These are phyloP conservation scores for Sclerotinia spermophila DNA, from an alignment of 2,329 filamentous ascomycete genomes.

Conservation along the genomic window DNA sequence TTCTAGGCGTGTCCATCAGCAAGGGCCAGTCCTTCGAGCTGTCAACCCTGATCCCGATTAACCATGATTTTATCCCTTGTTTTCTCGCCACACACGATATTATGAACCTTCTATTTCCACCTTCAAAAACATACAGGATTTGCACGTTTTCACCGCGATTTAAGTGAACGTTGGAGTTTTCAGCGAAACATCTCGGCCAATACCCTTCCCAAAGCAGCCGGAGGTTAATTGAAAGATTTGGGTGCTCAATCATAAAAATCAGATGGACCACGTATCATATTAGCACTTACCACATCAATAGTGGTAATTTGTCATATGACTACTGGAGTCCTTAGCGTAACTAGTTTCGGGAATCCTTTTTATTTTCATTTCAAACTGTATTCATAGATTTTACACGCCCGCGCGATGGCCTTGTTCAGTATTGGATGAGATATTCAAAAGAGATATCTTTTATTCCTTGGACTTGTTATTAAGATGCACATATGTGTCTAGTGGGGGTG, in stretches of 20 bases:
- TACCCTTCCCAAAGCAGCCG: constrained; percentile 9
- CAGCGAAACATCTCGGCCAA: constrained; percentile 14
- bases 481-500: not conserved
- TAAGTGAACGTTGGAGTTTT: constrained; percentile 19
- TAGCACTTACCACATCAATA: not conserved
- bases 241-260: not conserved
- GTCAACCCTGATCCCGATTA: constrained; percentile 52
- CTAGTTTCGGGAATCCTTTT: not conserved
- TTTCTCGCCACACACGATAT: constrained; percentile 18
- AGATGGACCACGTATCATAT: not conserved
- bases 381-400: constrained; percentile 19
- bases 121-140: constrained; percentile 15
- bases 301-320: not conserved
- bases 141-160: constrained; percentile 17
- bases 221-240: constrained; percentile 9
- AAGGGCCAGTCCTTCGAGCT: constrained; percentile 52
- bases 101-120: constrained; percentile 12
- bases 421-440: constrained; percentile 14
- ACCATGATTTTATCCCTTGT: constrained; percentile 19
- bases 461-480: constrained; percentile 1
- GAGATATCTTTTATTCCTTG: not conserved
- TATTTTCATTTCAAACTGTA: constrained; percentile 14
- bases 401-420: not conserved
- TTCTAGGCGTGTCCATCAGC: constrained; percentile 49
- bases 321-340: not conserved